phyloP scores from a whole-genome alignment of 1,139 yeast species.

The Suhomyces coccinellae region DNA sequence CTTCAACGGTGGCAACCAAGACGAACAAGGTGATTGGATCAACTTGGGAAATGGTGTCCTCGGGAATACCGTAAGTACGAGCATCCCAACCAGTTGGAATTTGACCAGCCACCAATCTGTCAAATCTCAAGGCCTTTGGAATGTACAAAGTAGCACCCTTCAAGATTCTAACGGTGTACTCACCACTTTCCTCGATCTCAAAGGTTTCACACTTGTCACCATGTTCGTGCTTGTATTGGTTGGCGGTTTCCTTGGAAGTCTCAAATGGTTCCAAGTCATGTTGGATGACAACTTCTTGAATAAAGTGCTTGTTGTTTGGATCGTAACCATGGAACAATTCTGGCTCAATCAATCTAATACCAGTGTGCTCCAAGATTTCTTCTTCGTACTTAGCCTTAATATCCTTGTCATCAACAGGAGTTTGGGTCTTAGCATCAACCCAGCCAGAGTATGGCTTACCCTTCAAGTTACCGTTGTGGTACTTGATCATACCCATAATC shows the following conservation, averaged over 20 bases:
- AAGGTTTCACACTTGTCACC: constrained; percentile 93
- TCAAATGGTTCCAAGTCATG: constrained; percentile 96
- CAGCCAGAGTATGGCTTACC: constrained; percentile 90
- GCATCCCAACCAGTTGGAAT: constrained; percentile 99
- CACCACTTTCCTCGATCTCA: constrained; percentile 87
- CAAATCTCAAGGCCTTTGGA: constrained; percentile 95
- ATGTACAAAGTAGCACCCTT: constrained; percentile 90
- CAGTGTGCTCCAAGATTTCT: constrained; percentile 85
- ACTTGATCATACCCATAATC: constrained; percentile 97
- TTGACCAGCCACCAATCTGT: constrained; percentile 98
- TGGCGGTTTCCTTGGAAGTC: constrained; percentile 92
- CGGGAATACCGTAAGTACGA: constrained; percentile 89
- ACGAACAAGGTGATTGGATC: constrained; percentile 94
- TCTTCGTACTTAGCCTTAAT: constrained; percentile 89
- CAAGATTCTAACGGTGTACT: constrained; percentile 83
- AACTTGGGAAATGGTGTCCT: constrained; percentile 89
- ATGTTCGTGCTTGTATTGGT: constrained; percentile 89
- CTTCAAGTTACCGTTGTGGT: constrained; percentile 89
- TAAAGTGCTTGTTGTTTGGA: constrained; percentile 87
- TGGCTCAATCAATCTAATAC: constrained; percentile 95
- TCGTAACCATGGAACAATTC: constrained; percentile 92
- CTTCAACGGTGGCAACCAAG: constrained; percentile 92
- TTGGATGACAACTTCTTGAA: constrained; percentile 94
- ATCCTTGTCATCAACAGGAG: constrained; percentile 93
- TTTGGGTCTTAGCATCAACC: constrained; percentile 92